phyloP scores from a whole-genome alignment of 2,329 filamentous ascomycete species.

The Phialemonium atrogriseum region DNA sequence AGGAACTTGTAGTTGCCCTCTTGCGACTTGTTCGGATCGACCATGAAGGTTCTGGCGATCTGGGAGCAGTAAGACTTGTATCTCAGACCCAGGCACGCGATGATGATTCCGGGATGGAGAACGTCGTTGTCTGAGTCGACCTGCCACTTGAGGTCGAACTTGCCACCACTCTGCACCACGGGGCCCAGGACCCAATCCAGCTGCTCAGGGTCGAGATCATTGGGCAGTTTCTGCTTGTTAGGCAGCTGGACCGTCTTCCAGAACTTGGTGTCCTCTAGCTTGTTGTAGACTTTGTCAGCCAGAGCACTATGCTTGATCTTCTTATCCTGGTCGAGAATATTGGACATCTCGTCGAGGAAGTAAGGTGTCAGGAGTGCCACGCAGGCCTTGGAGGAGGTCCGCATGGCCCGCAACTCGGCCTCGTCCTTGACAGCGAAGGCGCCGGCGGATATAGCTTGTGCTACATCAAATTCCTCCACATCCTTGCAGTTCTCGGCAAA shows the following conservation, averaged over 20 bases:
- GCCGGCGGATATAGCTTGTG: conserved; percentile 68
- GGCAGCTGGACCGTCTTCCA: conserved; percentile 73
- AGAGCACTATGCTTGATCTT: conserved; percentile 87
- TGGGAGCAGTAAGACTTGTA: conserved; percentile 95
- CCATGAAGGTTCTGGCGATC: conserved; percentile 88
- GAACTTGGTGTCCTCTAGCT: conserved; percentile 89
- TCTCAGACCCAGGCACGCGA: conserved; percentile 82
- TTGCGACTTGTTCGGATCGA: conserved; percentile 94
- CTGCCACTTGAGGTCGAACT: conserved; percentile 81
- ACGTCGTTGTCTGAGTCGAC: conserved; percentile 72
- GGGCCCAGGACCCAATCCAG: conserved; percentile 93
- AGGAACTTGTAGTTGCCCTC: conserved; percentile 91
- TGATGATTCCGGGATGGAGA: conserved; percentile 86
- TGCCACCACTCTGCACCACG: conserved; percentile 88
- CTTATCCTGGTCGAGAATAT: conserved; percentile 91
- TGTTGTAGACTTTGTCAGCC: conserved; percentile 79
- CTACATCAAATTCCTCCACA: conserved; percentile 80
- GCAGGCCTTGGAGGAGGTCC: conserved; percentile 88
- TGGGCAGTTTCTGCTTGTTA: conserved; percentile 66
- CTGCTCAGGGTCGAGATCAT: conserved; percentile 78
- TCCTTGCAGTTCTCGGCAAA: conserved; percentile 75
- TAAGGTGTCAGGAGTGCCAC: conserved; percentile 93
- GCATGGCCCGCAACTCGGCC: conserved; percentile 85
- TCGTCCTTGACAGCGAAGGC: conserved; percentile 94
- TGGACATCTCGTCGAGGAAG: conserved; percentile 97